Evolutionary conservation across 1,139 yeast species (phyloP), one percentile per base, ranked within the genome.

Genomic region (Lodderomyces jiufengensis): DNA sequence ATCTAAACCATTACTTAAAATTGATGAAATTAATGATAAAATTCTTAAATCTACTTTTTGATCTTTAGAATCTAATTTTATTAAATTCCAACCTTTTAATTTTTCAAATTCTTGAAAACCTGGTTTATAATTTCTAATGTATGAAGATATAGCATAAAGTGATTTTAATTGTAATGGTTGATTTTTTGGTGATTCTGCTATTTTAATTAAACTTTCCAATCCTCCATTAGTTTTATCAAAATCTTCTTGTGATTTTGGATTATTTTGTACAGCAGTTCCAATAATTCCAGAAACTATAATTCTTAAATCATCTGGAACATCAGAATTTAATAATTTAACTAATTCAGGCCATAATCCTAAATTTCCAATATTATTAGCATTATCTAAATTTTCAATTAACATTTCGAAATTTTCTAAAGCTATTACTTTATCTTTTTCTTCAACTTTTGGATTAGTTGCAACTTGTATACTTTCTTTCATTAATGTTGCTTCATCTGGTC

Each of bases 401-500:
- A 90, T 87, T 57, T 92, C 97, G 51, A 90, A 83, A 57, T 88
- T 87, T 45, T 92, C 97, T 43, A 90, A 73, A 0, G 97, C 96
- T 11, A 78, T 75, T 40, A 80, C 71, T 48, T 81, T 81, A 51
- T 74, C 73, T 33, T 82, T 92, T 23, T 75, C 52, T 3, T 71
- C 70, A 13, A 80, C 80, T 31, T 77, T 81, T n/a, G 78, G 75
- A 51, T 76, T 72, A n/a, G 62, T 55, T 6, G 85, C 78, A 11
- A 84, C 81, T 8, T 55, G 53, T 55, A 87, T 76, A 23, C 86
- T 76, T 48, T 84, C 82, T 48, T 71, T 78, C 97, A 88, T 90
- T 39, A 84, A 64, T 2, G 86, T 70, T 6, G 95, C 90, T 55
- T 88, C 97, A 62, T 87, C 95, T 20, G 84, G 84, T 8, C 71